Conservation (phyloP, 345 rosid genomes). For the Kernera saxatilis region DNA sequence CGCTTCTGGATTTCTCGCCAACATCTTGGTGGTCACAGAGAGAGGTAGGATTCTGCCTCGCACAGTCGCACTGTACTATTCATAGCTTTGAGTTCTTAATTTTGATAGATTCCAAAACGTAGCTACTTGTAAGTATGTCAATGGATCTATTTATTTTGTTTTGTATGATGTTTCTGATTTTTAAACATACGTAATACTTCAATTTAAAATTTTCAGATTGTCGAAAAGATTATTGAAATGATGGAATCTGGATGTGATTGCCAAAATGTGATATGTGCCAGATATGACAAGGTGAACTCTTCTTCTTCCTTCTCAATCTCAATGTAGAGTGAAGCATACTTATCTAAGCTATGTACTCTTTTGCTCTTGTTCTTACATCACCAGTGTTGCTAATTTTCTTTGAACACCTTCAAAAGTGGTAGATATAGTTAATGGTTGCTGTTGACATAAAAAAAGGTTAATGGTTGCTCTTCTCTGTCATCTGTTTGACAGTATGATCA, state of each 20-base stretch:
- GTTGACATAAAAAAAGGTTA: too few relatives aligned
- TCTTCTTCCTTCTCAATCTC: not conserved
- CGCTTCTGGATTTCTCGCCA: conserved; percentile 28
- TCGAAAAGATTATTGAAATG: conserved; percentile 43
- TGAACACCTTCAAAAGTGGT: not conserved
- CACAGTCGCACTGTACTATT: not conserved
- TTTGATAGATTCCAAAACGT: not conserved
- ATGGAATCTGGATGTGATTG: conserved; percentile 16
- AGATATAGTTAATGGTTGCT: not conserved
- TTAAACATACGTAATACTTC: not conserved
- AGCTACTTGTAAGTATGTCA: not conserved
- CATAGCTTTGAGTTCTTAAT: not conserved
- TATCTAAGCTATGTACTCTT: not conserved
- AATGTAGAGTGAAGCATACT: not conserved
- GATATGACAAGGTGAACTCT: conserved; percentile 50
- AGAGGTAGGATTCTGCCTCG: conserved; percentile 30
- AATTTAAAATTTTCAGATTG: conserved; percentile 44
- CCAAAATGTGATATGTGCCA: conserved; percentile 45
- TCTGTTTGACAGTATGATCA: conserved; percentile 36
- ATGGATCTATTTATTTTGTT: not conserved
- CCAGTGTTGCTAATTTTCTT: not conserved
- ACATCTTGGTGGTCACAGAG: conserved; percentile 48
- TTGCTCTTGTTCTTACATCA: not conserved
- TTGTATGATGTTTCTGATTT: not conserved
- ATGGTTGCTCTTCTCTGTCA: not conserved